Percentiles rank a stretch among this genome's conserved stretches.
These are phyloP conservation scores for Phycomyces nitens DNA, from an alignment of 192 early-diverging fungal genomes.

Conservation along the genomic window DNA sequence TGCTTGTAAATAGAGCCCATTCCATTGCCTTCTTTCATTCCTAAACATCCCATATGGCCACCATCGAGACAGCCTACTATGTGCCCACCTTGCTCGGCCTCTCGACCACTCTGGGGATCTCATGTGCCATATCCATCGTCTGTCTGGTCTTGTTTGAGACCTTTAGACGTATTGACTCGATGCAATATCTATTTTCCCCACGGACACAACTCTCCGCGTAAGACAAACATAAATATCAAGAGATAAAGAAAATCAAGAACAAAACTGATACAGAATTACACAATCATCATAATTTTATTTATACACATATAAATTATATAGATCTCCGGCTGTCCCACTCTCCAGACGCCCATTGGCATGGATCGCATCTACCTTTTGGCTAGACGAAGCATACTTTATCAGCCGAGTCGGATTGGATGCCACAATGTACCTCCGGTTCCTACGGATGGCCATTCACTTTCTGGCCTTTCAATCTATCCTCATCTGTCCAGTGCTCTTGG, in stretches of 20 bases:
- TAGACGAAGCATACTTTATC: conserved; percentile 51
- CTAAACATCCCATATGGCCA: no score
- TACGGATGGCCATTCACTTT: conserved; percentile 56
- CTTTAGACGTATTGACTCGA: conserved; percentile 44
- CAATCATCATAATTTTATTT: no score
- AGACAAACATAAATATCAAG: conserved; percentile 2
- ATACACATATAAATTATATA: conserved; percentile 7
- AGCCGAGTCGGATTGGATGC: conserved; percentile 57
- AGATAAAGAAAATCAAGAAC: conserved; percentile 3
- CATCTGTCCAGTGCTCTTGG: conserved; percentile 44
- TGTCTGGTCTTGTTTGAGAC: conserved; percentile 51
- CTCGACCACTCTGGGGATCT: conserved; percentile 50
- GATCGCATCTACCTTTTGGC: conserved; percentile 39
- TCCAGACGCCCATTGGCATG: conserved; percentile 47
- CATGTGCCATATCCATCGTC: conserved; percentile 36
- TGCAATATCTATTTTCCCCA: conserved; percentile 49
- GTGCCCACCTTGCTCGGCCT: conserved; percentile 48
- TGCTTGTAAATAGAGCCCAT: not conserved
- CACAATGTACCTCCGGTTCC: conserved; percentile 59
- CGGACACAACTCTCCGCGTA: conserved; percentile 41
- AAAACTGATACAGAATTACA: not conserved
- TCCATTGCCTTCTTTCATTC: no score
- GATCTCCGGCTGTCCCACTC: conserved; percentile 48
- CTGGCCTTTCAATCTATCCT: conserved; percentile 39
- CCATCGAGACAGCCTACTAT: conserved; percentile 41